These are phyloP conservation scores for Cordyceps cateniannulata DNA, from an alignment of 2,329 filamentous ascomycete genomes.

Conservation along the genomic window DNA sequence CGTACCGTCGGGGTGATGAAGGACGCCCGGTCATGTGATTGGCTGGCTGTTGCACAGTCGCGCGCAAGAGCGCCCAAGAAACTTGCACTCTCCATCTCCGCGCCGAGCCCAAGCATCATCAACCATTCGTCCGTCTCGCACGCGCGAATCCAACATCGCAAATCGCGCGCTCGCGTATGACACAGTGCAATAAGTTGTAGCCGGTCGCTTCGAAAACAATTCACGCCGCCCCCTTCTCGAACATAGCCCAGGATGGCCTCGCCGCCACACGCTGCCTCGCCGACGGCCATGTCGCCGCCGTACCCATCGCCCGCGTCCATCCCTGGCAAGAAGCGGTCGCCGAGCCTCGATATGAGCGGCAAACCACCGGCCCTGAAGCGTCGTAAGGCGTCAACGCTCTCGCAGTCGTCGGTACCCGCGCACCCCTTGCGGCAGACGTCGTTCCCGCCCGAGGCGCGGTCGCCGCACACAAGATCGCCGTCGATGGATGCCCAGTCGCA, in stretches of 20 bases:
- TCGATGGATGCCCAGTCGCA: constrained; percentile 56
- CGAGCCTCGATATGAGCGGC: constrained; percentile 47
- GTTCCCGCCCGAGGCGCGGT: constrained; percentile 60
- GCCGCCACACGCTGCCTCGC: constrained; percentile 44
- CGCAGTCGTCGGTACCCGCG: constrained; percentile 44
- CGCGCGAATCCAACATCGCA: neutral
- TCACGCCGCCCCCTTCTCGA: neutral
- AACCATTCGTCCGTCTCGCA: neutral
- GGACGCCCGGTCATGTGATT: constrained; percentile 5
- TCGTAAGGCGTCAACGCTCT: constrained; percentile 63
- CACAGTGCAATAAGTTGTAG: neutral
- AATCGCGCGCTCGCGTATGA: neutral
- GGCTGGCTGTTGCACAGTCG: neutral
- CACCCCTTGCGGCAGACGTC: constrained; percentile 76
- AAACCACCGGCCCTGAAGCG: constrained; percentile 47
- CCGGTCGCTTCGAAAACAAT: neutral
- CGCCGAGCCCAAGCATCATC: neutral
- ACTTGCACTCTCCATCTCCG: neutral
- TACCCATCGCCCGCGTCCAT: constrained; percentile 44
- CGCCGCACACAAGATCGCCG: constrained; percentile 56
- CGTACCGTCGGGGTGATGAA: neutral
- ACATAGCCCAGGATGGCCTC: constrained; percentile 42
- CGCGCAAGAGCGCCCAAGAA: neutral
- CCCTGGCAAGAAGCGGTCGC: constrained; percentile 53
- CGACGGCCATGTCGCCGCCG: constrained; percentile 49